Base-by-base conservation (phyloP, 192 early-diverging fungal species). In the Pilobolus umbonatus region DNA sequence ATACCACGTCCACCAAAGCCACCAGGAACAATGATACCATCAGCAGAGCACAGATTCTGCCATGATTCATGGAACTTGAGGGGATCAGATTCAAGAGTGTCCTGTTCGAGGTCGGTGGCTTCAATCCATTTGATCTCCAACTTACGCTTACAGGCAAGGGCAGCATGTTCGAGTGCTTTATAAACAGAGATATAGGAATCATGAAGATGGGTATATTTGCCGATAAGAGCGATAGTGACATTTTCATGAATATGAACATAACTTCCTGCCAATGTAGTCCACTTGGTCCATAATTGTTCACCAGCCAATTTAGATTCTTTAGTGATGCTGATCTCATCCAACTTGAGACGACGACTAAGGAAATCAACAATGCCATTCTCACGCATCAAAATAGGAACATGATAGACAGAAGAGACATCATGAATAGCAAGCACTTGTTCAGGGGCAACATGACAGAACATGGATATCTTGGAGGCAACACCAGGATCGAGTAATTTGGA, bases 391-490 rank as follows among this genome's bases (percentile, higher is more conserved):
- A 95, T 78, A 34, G 97, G 97, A 14, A 99, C 92, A 64, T 99
- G 95, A 77, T 99, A 99, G 12, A 97, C 84, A 26, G 93, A 95
- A 58, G 86, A 83, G 73, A 93, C 96, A 76, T 99, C 97, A 61
- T 93, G 93, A 24, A 99, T 94, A 19, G 93, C 92, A 58, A 99
- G 74, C 48, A 97, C 91, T 67, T 91, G 88, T 53, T 93, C 82
- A 62, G 86, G 85, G 49, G 84, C 82, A n/a, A 99, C 97, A 69
- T 97, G 97, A 67, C 95, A 98, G 83, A 96, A 99, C 93, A 98
- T 96, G 76, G 92, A 87, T 58, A 99, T 93, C 79, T 99, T 99
- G 64, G 77, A 73, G 46, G 82, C 79, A 65, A 98, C 91, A 54
- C 86, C 87, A 5, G 81, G 79, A 40, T 91, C 91, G 45, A 99